phyloP scores from a whole-genome alignment of 768 basidiomycete genomes.

The Rhizopogon roseolus region DNA sequence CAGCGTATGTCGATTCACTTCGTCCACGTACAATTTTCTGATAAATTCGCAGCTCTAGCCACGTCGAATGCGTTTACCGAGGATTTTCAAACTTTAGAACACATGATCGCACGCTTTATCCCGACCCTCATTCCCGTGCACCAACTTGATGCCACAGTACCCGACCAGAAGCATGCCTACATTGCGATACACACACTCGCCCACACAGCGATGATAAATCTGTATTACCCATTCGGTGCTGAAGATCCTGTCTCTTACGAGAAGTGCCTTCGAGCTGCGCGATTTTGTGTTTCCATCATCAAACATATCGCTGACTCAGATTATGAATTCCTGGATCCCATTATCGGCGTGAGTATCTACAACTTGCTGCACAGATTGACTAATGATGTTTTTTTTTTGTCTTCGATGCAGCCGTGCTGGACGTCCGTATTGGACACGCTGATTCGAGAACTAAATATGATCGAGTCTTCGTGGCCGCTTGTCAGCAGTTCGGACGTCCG shows the following conservation, averaged over 20 bases:
- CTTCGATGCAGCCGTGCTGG: constrained; percentile 57
- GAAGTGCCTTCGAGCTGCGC: constrained; percentile 63
- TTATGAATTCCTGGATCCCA: constrained; percentile 70
- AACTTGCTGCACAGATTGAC: neutral
- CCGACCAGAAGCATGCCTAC: constrained; percentile 56
- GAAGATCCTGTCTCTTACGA: constrained; percentile 58
- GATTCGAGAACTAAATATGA: constrained; percentile 57
- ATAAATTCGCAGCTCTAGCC: constrained; percentile 34
- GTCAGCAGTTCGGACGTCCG: constrained; percentile 54
- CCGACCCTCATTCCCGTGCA: constrained; percentile 61
- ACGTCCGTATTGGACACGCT: constrained; percentile 62
- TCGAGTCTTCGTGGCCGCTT: constrained; percentile 62
- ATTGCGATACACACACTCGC: constrained; percentile 61
- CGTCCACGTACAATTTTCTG: constrained; percentile 12
- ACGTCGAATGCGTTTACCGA: constrained; percentile 46
- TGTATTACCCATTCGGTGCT: constrained; percentile 58
- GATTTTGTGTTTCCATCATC: constrained; percentile 53
- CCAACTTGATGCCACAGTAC: constrained; percentile 51
- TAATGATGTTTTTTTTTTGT: constrained; percentile 4
- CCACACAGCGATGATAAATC: constrained; percentile 59
- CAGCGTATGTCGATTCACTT: constrained; percentile 36
- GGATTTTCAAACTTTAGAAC: constrained; percentile 58
- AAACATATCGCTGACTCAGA: constrained; percentile 62
- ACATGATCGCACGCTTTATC: constrained; percentile 58
- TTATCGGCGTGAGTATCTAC: constrained; percentile 56